Base-by-base conservation (phyloP, 345 rosid species). In the Syzygium aromaticum region DNA sequence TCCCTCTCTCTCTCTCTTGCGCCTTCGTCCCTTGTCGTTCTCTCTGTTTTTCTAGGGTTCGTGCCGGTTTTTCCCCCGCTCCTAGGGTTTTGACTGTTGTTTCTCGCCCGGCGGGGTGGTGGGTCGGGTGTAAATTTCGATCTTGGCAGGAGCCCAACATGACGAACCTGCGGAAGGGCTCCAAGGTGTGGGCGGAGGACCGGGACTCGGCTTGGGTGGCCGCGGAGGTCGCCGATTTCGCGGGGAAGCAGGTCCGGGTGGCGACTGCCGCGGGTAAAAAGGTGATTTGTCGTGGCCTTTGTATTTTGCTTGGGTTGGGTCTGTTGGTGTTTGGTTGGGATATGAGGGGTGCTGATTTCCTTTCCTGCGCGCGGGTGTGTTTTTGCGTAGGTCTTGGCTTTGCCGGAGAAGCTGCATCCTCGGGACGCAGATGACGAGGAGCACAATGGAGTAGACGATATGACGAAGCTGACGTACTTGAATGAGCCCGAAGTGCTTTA, bases 401-500 rank as follows among this genome's bases (percentile, higher is more conserved):
- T 86, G 23, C 90, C 93, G 84, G 97, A 90, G 85, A 96, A 93
- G 92, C 56, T 96, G 89, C 92, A 90, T 85, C 93, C 89, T 30
- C 93, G 98, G 87, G 98, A 95, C 87, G 95, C 94, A n/a, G 95
- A 92, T 5, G 99, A 94, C 8, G 98, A 97, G 84, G 99, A 96
- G 86, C 96, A 91, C 91, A 97, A 95, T 56, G 99, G 99, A 88
- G 99, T 98, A 21, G 99, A 98, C 90, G 99, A 97, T 91, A 97
- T 97, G 99, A 97, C 99, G 2, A 97, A 97, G 89, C 90, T 97
- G 89, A 91, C 98, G 23, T 95, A 97, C 91, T 95, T 98, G 96
- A 95, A 96, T 91, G 99, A 98, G 93, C 95, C 99, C 86, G 98
- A 96, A 87, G 99, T 98, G 87, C 99, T 96, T 90, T 95, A 92